These are phyloP conservation scores for Eucalyptus dawsonii DNA, from an alignment of 345 rosid genomes.

Conservation along the genomic window DNA sequence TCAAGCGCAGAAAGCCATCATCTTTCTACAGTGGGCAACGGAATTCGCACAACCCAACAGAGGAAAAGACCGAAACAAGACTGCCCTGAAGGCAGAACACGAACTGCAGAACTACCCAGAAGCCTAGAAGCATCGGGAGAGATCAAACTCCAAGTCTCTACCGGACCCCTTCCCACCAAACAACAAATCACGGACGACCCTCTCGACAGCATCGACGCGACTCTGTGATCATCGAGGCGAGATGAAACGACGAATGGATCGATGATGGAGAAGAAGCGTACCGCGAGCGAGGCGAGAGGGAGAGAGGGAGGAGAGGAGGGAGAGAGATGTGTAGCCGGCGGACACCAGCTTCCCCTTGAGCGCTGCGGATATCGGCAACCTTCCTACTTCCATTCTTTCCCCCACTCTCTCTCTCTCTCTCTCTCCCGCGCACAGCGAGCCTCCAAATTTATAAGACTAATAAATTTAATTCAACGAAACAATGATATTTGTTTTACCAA, in stretches of 20 bases:
- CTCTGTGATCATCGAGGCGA: not conserved
- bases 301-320: constrained; percentile 45
- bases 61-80: not conserved
- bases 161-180: not conserved
- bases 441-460: not conserved
- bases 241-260: too few relatives aligned
- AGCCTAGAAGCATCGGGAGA: not conserved
- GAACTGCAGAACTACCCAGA: not conserved
- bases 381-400: constrained; percentile 41
- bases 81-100: not conserved
- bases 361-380: constrained; percentile 49
- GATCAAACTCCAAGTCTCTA: not conserved
- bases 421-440: not conserved
- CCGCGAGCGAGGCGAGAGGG: constrained; percentile 54
- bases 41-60: not conserved
- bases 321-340: constrained; percentile 48
- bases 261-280: not conserved
- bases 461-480: not conserved
- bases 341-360: constrained; percentile 61
- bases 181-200: not conserved
- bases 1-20: not conserved
- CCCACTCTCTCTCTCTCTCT: not conserved
- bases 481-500: not conserved
- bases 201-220: not conserved
- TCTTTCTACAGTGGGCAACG: not conserved